These are phyloP conservation scores for Hymenochaete sp. DNA, from an alignment of 1,284 basidiomycete genomes.

Conservation along the genomic window DNA sequence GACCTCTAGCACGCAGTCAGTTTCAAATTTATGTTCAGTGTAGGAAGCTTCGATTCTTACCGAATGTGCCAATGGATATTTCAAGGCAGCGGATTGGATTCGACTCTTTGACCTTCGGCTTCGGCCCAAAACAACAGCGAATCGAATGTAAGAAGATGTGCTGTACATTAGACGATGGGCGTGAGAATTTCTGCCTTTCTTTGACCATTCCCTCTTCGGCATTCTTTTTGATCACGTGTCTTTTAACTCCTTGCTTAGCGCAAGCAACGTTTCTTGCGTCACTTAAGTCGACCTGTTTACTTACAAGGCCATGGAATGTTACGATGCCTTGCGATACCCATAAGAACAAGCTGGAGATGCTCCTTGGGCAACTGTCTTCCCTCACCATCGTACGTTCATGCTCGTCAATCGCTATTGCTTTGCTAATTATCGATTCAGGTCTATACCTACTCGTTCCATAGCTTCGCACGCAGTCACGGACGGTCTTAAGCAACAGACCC, in stretches of 20 bases:
- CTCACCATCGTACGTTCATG: neutral
- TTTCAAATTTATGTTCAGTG: no score
- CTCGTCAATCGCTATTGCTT: neutral
- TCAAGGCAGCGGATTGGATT: constrained; percentile 52
- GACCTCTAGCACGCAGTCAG: constrained; percentile 57
- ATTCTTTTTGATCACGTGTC: neutral
- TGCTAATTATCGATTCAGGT: neutral
- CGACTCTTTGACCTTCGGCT: no score
- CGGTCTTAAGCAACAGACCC: neutral
- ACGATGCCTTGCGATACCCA: constrained; percentile 37
- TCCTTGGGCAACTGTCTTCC: constrained; percentile 20
- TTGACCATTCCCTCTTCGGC: constrained; percentile 3
- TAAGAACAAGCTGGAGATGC: constrained; percentile 25
- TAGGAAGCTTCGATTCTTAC: constrained; percentile 23
- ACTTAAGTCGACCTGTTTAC: neutral
- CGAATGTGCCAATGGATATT: constrained; percentile 79
- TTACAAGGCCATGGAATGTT: constrained; percentile 44
- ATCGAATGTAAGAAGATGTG: no score
- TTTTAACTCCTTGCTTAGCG: neutral
- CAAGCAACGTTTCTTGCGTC: neutral
- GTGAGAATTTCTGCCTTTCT: constrained; percentile 14
- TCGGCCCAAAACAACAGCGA: no score
- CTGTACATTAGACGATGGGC: constrained; percentile 22
- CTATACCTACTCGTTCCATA: neutral
- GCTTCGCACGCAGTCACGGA: neutral